phyloP scores from a whole-genome alignment of 2,329 filamentous ascomycete species.

The Colletotrichum chlorophyti region DNA sequence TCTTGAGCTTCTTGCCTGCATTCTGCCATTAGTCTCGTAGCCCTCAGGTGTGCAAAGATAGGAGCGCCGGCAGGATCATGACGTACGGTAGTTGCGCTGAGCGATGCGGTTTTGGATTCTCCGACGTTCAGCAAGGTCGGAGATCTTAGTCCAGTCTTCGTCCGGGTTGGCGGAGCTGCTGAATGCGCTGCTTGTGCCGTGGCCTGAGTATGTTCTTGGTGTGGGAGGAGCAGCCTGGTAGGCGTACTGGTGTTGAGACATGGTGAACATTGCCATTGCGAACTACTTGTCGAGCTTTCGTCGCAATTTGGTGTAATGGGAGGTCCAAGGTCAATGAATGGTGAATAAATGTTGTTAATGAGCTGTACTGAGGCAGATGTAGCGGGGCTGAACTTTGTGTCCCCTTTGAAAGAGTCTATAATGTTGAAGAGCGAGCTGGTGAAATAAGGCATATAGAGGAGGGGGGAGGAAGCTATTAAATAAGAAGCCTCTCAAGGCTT shows the following conservation, averaged over 20 bases:
- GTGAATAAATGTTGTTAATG: background rate
- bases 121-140: slow-evolving; percentile 90
- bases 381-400: background rate
- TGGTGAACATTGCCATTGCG: slow-evolving; percentile 47
- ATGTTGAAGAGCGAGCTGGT: background rate
- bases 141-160: slow-evolving; percentile 99
- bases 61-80: slow-evolving; percentile 30
- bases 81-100: slow-evolving; percentile 93
- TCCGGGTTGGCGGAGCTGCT: slow-evolving; percentile 93
- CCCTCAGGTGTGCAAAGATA: background rate
- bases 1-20: slow-evolving; percentile 90
- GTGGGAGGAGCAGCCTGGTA: slow-evolving; percentile 45
- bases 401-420: background rate
- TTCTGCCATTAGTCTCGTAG: background rate
- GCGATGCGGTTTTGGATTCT: slow-evolving; percentile 98
- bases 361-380: background rate
- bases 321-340: background rate
- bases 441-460: background rate
- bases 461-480: slow-evolving; percentile 26
- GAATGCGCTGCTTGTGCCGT: slow-evolving; percentile 92
- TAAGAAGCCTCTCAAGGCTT: slow-evolving; percentile 22
- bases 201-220: slow-evolving; percentile 72
- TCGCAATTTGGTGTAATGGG: background rate
- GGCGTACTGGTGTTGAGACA: slow-evolving; percentile 50
- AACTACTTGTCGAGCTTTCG: background rate